A percentile compares a stretch with the other conserved stretches of the same genome.
phyloP scores from a whole-genome alignment of 1,284 basidiomycete genomes.

The Ganoderma boninense region DNA sequence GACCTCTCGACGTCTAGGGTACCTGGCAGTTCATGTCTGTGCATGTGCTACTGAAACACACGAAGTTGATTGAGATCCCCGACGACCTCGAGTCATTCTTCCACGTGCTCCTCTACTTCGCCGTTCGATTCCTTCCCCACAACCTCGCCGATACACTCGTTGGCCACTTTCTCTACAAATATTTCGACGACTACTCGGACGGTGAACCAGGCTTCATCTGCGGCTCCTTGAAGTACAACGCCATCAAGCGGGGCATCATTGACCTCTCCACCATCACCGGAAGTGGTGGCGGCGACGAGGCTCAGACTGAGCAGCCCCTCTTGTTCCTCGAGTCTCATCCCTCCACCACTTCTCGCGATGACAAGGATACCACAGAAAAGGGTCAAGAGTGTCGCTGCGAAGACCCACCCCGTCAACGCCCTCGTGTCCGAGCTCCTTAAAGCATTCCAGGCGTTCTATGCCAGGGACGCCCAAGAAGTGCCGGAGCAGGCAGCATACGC shows the following conservation, averaged over 20 bases:
- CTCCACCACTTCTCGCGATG: too few relatives aligned
- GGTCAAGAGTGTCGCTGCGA: too few relatives aligned
- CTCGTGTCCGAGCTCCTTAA: too few relatives aligned
- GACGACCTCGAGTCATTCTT: slow-evolving; percentile 29
- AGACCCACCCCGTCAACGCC: too few relatives aligned
- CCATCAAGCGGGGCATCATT: neutral
- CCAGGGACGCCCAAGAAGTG: too few relatives aligned
- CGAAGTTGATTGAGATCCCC: neutral
- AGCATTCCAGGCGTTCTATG: too few relatives aligned
- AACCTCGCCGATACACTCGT: slow-evolving; percentile 10
- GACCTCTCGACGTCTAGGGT: slow-evolving; percentile 1
- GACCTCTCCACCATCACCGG: neutral
- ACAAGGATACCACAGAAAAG: too few relatives aligned
- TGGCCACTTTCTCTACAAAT: slow-evolving; percentile 11
- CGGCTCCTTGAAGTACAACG: neutral
- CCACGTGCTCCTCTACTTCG: slow-evolving; percentile 21
- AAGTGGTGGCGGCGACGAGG: rapidly evolving
- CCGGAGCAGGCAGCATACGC: too few relatives aligned
- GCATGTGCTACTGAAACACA: neutral
- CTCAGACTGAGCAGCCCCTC: neutral
- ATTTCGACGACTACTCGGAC: slow-evolving; percentile 18
- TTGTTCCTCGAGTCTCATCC: neutral
- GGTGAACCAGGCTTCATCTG: neutral
- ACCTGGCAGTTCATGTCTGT: slow-evolving; percentile 27
- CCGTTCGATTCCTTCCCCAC: slow-evolving; percentile 15